Evolutionary conservation across 176 grass and related monocot species (phyloP), one percentile per base, ranked within the genome.

Genomic region (Zoysia japonica): DNA sequence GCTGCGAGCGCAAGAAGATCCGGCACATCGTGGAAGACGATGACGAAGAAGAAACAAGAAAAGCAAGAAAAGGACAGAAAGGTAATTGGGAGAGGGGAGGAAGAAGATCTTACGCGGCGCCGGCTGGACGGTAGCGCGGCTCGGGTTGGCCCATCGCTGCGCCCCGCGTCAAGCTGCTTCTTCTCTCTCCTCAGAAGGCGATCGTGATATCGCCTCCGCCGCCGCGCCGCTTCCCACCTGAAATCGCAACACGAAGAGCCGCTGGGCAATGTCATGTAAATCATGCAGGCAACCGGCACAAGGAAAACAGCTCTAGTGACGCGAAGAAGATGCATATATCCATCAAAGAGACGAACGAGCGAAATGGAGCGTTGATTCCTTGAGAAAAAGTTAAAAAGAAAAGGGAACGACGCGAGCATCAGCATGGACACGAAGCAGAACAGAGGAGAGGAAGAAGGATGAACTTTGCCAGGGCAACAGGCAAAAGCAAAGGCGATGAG

Each of bases 211-310:
- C 37, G 9, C 59, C 86, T 80, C 80, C 77, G 65, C 47, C 78
- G 64, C 55, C 78, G 76, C 66, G 72, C 67, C 20, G 61, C 87
- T 89, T 85, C 87, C 65, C 87, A 74, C 71, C 87, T 89, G 87
- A 65, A 78, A 73, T 72, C 71, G 48, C 57, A 65, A 41, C 60
- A 67, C 13, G 9, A 73, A 57, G 41, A 28, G 28, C 28, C 71
- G 40, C 60, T 35, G 28, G 60, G 70, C 47, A 70, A 67, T 78
- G 87, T 89, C 87, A 82, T 85, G 82, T 77, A 52, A 89, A 82
- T 35, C 78, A 81, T 72, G 78, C 87, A 12, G 78, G 11, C 73
- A 78, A 89, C 72, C 82, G 72, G 82, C 48, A 81, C 72, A 42
- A 56, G 64, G 17, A 19, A 9, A 9, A 55, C 61, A 4, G 13